A percentile compares a stretch with the other conserved stretches of the same genome.
Conservation (phyloP, 176 grass and related monocot genomes). For the Avena atlantica region DNA sequence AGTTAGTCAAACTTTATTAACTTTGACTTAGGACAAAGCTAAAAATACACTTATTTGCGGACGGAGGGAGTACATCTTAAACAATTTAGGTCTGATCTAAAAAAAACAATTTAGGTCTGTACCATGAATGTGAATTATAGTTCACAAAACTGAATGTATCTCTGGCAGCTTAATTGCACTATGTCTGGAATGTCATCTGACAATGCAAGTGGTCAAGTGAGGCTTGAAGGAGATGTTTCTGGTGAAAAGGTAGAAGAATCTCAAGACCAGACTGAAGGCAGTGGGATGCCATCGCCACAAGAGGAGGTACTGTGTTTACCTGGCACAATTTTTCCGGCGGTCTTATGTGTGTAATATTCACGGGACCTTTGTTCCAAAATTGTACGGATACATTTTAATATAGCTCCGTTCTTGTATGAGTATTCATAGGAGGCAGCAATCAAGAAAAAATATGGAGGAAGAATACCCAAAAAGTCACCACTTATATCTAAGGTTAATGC, state of each 20-base stretch:
- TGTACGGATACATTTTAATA: constrained; percentile 1
- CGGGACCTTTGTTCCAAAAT: not conserved
- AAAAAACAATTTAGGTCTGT: not conserved
- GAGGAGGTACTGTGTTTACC: constrained; percentile 52
- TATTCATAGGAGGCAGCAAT: constrained; percentile 69
- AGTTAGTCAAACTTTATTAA: no score
- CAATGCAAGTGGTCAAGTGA: constrained; percentile 44
- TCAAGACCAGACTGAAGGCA: constrained; percentile 51
- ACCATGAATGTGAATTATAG: not conserved
- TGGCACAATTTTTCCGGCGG: not conserved
- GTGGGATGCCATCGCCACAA: constrained; percentile 61
- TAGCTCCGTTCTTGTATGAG: not conserved
- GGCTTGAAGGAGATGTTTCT: constrained; percentile 44
- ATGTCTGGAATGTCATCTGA: constrained; percentile 64
- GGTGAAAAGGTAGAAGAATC: constrained; percentile 51
- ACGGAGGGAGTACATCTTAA: no score
- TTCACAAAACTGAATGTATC: constrained; percentile 7
- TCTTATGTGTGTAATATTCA: constrained; percentile 13
- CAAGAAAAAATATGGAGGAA: constrained; percentile 88
- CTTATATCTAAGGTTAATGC: constrained; percentile 83
- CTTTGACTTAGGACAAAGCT: no score
- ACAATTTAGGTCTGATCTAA: not conserved
- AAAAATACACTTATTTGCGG: no score
- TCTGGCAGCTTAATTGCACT: constrained; percentile 48
- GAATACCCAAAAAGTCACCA: constrained; percentile 71